A percentile compares a stretch with the other conserved stretches of the same genome.
These are phyloP conservation scores for Strobilomyces dryophilus DNA, from an alignment of 768 basidiomycete species.

Conservation along the genomic window DNA sequence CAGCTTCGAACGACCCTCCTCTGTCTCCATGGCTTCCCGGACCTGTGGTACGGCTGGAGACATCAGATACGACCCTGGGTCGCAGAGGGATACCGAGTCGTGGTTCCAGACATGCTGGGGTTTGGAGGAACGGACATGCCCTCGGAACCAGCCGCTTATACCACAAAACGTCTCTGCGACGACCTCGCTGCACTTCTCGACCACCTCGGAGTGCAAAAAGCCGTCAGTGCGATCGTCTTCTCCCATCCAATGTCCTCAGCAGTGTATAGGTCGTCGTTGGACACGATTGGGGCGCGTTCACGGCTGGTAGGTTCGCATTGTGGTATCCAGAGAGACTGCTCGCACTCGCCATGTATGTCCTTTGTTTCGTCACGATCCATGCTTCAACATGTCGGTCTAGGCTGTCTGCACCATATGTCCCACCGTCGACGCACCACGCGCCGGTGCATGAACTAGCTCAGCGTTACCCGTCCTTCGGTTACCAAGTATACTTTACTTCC, in stretches of 20 bases:
- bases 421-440: slow-evolving; percentile 48
- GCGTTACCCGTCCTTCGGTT: slow-evolving; percentile 54
- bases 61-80: slow-evolving; percentile 73
- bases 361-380: neutral
- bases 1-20: slow-evolving; percentile 47
- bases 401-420: slow-evolving; percentile 62
- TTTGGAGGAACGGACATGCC: slow-evolving; percentile 67
- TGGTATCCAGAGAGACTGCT: slow-evolving; percentile 65
- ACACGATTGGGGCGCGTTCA: slow-evolving; percentile 78
- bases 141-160: slow-evolving; percentile 48
- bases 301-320: slow-evolving; percentile 61
- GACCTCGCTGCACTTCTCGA: slow-evolving; percentile 69
- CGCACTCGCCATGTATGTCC: slow-evolving; percentile 57
- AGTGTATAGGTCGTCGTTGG: slow-evolving; percentile 57
- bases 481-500: slow-evolving; percentile 65
- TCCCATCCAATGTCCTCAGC: neutral
- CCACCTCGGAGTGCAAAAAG: slow-evolving; percentile 44
- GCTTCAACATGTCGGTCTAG: slow-evolving; percentile 33
- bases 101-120: slow-evolving; percentile 50
- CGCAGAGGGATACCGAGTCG: slow-evolving; percentile 53
- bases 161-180: slow-evolving; percentile 52
- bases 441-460: slow-evolving; percentile 49
- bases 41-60: slow-evolving; percentile 70
- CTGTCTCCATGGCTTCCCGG: slow-evolving; percentile 82
- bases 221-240: slow-evolving; percentile 39